phyloP scores from a whole-genome alignment of 2,329 filamentous ascomycete species.

The Triangularia verruculosa region DNA sequence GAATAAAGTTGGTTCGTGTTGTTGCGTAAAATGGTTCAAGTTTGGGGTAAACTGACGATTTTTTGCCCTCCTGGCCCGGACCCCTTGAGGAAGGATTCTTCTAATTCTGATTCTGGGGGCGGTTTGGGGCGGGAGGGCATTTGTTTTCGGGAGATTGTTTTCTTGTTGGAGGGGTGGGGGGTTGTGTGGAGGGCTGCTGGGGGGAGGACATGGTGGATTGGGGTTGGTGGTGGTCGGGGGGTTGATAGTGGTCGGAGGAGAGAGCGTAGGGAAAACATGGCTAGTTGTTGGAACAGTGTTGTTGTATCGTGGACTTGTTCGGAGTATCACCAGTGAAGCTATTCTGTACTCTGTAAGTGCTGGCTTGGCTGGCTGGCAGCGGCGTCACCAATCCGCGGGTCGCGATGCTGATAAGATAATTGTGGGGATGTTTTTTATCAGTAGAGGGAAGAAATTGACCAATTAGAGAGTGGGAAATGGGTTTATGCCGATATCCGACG shows the following conservation, averaged over 20 bases:
- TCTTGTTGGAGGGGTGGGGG: conserved; percentile 43
- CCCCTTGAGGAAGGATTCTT: conserved; percentile 84
- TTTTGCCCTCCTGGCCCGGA: conserved; percentile 93
- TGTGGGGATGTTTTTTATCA: neutral
- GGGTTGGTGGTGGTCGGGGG: neutral
- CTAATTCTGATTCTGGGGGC: conserved; percentile 74
- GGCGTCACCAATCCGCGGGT: neutral
- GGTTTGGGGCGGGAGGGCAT: conserved; percentile 72
- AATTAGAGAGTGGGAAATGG: neutral
- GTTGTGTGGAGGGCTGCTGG: conserved; percentile 33
- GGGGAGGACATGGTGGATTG: neutral
- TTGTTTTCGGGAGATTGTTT: conserved; percentile 32
- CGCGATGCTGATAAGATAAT: neutral
- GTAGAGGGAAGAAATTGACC: neutral
- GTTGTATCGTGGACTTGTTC: too few species aligned
- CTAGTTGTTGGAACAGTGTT: neutral
- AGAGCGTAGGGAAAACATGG: conserved; percentile 2
- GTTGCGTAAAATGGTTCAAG: too few species aligned
- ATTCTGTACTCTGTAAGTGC: neutral
- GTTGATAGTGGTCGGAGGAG: neutral
- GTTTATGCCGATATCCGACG: neutral
- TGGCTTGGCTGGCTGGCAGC: neutral
- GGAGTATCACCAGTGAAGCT: neutral
- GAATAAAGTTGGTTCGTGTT: too few species aligned
- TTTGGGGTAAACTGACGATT: conserved; percentile 60